Conservation (phyloP, 2,329 filamentous ascomycete species). For the Alternaria ethzedia region DNA sequence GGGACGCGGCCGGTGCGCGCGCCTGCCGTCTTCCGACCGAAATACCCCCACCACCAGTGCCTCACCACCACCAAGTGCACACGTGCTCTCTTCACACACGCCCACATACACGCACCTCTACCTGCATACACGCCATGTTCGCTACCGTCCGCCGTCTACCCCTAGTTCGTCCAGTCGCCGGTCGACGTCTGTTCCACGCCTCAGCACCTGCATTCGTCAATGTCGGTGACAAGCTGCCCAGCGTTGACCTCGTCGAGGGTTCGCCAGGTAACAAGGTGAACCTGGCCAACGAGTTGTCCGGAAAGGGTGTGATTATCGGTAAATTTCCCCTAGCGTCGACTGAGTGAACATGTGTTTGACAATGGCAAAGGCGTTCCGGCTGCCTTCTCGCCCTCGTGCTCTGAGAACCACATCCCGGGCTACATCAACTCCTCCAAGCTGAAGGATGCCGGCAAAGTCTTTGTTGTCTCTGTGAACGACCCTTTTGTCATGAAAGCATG, state of each 20-base stretch:
- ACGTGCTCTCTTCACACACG: not conserved
- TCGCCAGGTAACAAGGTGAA: conserved; percentile 94
- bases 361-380: conserved; percentile 46
- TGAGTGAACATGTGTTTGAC: conserved; percentile 10
- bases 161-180: conserved; percentile 25
- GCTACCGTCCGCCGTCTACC: conserved; percentile 39
- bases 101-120: conserved; percentile 10
- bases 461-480: conserved; percentile 92
- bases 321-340: conserved; percentile 14
- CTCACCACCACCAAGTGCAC: conserved; percentile 8
- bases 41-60: conserved; percentile 3
- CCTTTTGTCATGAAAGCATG: conserved; percentile 96
- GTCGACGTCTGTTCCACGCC: conserved; percentile 64
- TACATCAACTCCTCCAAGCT: conserved; percentile 82
- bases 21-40: conserved; percentile 10
- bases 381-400: conserved; percentile 65
- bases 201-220: conserved; percentile 70
- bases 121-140: conserved; percentile 26
- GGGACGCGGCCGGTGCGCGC: not conserved
- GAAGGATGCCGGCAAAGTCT: conserved; percentile 81
- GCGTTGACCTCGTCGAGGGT: conserved; percentile 78
- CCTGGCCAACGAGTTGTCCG: conserved; percentile 75
- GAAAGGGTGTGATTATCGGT: conserved; percentile 77
- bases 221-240: conserved; percentile 79
- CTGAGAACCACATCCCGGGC: conserved; percentile 77